Evolutionary conservation across 2,329 filamentous ascomycete genomes (phyloP).

Genomic region (Raffaelea albimanens): DNA sequence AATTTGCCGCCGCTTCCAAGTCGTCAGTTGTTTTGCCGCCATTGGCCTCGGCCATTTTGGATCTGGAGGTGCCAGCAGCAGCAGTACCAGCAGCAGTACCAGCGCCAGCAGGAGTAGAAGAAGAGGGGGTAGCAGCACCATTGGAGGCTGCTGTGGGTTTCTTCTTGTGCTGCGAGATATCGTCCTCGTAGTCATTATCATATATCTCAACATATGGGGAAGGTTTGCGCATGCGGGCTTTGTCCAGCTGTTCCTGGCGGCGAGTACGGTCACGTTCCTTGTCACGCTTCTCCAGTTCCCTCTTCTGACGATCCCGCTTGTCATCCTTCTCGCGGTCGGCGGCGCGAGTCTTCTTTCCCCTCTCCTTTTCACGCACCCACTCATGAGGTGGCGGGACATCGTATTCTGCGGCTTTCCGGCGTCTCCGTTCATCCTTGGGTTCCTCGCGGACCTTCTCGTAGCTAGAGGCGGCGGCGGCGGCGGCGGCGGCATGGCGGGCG

Average conservation of each 20-base stretch:
- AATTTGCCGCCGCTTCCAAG: conserved; percentile 13
- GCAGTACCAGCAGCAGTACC: background rate
- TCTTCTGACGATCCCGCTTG: conserved; percentile 19
- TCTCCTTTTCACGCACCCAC: conserved; percentile 22
- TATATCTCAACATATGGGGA: conserved; percentile 15
- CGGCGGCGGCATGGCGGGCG: too few species aligned
- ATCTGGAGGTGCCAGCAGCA: conserved; percentile 3
- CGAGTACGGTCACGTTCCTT: conserved; percentile 26
- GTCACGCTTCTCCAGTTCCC: conserved; percentile 18
- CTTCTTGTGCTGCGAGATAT: conserved; percentile 15
- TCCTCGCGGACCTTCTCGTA: conserved; percentile 25
- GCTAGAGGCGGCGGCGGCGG: conserved; percentile 36
- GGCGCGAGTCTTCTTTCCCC: conserved; percentile 20
- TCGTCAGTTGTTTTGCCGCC: conserved; percentile 9
- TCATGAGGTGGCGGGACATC: too few species aligned
- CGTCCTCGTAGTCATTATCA: conserved; percentile 17
- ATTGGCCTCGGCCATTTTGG: conserved; percentile 3
- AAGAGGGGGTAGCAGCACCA: background rate
- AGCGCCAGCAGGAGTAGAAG: background rate
- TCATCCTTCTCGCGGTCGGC: conserved; percentile 24
- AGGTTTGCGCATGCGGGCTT: conserved; percentile 14
- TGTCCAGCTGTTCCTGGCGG: conserved; percentile 17
- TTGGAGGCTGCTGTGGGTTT: conserved; percentile 10
- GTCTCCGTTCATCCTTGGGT: conserved; percentile 18
- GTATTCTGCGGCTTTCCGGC: conserved; percentile 16